Percentiles rank a stretch among this genome's conserved stretches.
phyloP scores from a whole-genome alignment of 768 basidiomycete species.

The Pleurotus tuber-regium region DNA sequence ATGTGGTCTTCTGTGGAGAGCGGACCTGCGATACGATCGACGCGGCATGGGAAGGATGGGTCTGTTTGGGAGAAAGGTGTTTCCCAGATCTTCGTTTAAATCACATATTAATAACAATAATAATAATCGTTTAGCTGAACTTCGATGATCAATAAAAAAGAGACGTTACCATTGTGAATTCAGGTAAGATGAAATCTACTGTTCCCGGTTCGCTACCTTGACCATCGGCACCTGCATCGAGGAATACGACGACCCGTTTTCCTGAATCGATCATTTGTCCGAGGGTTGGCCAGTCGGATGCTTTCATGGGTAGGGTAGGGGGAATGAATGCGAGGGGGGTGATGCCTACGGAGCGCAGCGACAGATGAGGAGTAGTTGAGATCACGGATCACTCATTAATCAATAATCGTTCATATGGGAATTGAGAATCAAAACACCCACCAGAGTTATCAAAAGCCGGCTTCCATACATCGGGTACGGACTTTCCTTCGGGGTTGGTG shows the following conservation, averaged over 20 bases:
- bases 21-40: conserved; percentile 49
- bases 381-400: too few species aligned
- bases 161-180: conserved; percentile 48
- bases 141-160: too few species aligned
- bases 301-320: conserved; percentile 37
- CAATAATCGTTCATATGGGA: too few species aligned
- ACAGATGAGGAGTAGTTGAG: too few species aligned
- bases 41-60: conserved; percentile 48
- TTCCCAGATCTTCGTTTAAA: conserved; percentile 47
- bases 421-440: conserved; percentile 16
- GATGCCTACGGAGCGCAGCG: conserved; percentile 40
- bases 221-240: conserved; percentile 48
- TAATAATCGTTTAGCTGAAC: not conserved
- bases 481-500: conserved; percentile 60
- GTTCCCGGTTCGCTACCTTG: conserved; percentile 28
- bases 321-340: conserved; percentile 51
- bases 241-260: conserved; percentile 59
- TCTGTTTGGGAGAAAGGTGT: conserved; percentile 52
- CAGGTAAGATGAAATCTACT: conserved; percentile 55
- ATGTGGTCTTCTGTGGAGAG: conserved; percentile 48
- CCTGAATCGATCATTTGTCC: conserved; percentile 59
- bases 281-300: conserved; percentile 60
- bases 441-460: conserved; percentile 52
- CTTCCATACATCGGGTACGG: conserved; percentile 46
- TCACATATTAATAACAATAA: not conserved